A percentile compares a stretch with the other conserved stretches of the same genome.
phyloP scores from a whole-genome alignment of 192 early-diverging fungal genomes.

The Coemansia sp. region DNA sequence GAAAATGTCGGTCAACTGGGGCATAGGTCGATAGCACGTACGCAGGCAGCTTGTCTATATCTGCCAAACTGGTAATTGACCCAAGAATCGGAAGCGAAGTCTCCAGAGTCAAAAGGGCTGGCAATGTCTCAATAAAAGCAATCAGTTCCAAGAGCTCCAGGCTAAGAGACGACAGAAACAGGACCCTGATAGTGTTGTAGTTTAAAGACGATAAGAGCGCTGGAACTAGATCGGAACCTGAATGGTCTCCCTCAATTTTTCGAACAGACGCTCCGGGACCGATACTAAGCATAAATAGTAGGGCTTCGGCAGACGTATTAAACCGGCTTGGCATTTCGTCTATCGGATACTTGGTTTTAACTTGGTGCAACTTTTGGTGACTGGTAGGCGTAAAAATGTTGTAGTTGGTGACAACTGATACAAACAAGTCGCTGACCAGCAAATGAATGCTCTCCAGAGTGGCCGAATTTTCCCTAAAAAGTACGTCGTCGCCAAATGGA shows the following conservation, averaged over 20 bases:
- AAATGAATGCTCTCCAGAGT: not conserved
- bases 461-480: slow-evolving; percentile 1
- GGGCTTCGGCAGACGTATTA: not conserved
- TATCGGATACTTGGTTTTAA: not conserved
- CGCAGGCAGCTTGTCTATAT: not conserved
- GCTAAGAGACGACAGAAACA: not conserved
- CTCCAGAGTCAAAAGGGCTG: not conserved
- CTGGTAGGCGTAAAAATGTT: slow-evolving; percentile 4
- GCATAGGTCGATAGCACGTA: not conserved
- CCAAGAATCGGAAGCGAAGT: not conserved
- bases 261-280: not conserved
- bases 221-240: not conserved
- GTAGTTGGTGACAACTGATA: too few relatives aligned
- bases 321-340: not conserved
- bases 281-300: not conserved
- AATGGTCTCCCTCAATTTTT: not conserved
- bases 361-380: not conserved
- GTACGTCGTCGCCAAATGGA: slow-evolving; percentile 12
- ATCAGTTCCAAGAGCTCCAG: not conserved
- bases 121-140: not conserved
- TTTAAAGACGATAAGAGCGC: not conserved
- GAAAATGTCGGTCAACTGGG: not conserved
- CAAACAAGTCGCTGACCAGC: not conserved
- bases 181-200: not conserved
- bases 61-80: too few relatives aligned